phyloP scores from a whole-genome alignment of 208 protist species.

The Trichomonas vaginalis region DNA sequence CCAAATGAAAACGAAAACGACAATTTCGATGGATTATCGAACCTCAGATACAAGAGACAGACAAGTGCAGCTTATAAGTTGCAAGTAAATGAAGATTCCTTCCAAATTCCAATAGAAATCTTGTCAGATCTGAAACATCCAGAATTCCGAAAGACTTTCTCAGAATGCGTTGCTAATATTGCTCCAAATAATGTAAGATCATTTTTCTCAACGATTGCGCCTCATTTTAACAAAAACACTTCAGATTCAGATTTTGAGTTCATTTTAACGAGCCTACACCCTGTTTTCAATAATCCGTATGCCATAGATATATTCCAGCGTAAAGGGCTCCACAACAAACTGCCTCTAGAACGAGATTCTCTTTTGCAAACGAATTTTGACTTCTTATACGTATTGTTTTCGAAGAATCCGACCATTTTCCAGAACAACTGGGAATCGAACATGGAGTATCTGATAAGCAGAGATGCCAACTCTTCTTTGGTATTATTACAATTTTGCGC shows the following conservation, averaged over 20 bases:
- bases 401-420: not conserved
- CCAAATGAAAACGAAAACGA: not conserved
- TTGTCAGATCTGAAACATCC: not conserved
- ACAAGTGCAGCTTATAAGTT: not conserved
- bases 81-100: not conserved
- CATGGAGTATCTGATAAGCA: not conserved
- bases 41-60: not conserved
- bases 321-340: not conserved
- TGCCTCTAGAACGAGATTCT: not conserved
- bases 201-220: not conserved
- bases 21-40: not conserved
- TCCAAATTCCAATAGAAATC: not conserved
- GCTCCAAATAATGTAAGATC: not conserved
- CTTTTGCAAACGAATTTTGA: not conserved
- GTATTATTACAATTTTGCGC: not conserved
- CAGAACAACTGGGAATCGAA: not conserved
- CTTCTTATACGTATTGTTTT: not conserved
- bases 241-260: not conserved
- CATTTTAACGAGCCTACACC: not conserved
- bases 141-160: not conserved
- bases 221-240: not conserved
- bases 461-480: not conserved
- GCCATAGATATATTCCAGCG: not conserved
- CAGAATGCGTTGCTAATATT: not conserved
- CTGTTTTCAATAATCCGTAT: not conserved